Evolutionary conservation across 495 filamentous ascomycete genomes (phyloP), one percentile per base, ranked within the genome.

Genomic region (Hypoxylon perforatum): DNA sequence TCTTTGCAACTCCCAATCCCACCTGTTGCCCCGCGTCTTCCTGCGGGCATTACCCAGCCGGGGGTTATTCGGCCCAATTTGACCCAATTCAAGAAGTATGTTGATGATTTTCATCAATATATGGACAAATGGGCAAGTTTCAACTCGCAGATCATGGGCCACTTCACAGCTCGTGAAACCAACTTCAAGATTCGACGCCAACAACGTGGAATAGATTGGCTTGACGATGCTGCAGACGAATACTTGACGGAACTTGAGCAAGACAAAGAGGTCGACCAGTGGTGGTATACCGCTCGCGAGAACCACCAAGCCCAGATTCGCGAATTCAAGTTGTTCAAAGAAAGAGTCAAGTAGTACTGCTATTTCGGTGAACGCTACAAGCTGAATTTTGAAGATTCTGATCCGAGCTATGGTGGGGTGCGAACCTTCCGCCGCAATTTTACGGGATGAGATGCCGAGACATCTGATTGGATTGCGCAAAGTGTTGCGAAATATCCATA

Each of bases 111-210:
- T 80, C 75, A 81, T 14, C 64, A 70, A 1, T 97, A 97, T 76
- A 82, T 94, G 76, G 73, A 72, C n/a, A 83, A 85, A 18, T 97
- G 88, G 87, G 83, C 86, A 51, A 67, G 54, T 0, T 95, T 89
- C 75, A 88, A 90, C 66, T 77, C 76, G 12, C 80, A 82, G 51
- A 89, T 96, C 71, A 73, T 90, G 2, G 73, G 79, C 1, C 90
- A 96, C 65, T 91, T 97, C 68, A 76, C 80, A 10, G 80, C 84
- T 0, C 84, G 92, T 12, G 85, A 91, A 71, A 76, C 77, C 9
- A 74, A 82, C 19, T 76, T 84, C 11, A 81, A 85, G 35, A 73
- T 71, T 0, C 78, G 88, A 30, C 80, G 78, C 3, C 74, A 76
- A 3, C 75, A 52, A 46, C n/a, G 57, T 23, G 69, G 71, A 58